Conservation (phyloP, 257 asterid species). For the Gardenia jasminoides region DNA sequence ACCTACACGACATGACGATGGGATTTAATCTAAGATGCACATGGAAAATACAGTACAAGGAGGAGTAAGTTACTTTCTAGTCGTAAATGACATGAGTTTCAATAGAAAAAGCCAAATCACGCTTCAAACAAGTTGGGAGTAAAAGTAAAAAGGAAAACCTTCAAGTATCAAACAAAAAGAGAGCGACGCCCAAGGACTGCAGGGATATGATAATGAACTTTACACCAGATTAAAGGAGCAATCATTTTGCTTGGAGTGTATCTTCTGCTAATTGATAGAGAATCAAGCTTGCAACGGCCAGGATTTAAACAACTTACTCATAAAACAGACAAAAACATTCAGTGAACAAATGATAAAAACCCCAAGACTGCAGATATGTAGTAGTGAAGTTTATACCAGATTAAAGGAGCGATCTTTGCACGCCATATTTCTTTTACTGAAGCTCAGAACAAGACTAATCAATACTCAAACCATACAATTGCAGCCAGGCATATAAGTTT, state of each 20-base stretch:
- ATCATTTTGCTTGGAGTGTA: not conserved
- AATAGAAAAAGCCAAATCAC: not conserved
- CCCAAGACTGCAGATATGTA: not conserved
- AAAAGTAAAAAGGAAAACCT: not conserved
- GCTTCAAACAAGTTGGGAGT: not conserved
- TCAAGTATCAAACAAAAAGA: not conserved
- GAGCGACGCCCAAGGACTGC: not conserved
- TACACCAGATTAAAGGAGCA: slow-evolving; percentile 19
- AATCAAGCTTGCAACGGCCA: not conserved
- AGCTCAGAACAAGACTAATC: slow-evolving; percentile 5
- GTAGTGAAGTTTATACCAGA: slow-evolving; percentile 11
- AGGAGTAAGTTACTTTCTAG: not conserved
- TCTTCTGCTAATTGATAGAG: not conserved
- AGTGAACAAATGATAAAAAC: not conserved
- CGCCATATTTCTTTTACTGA: slow-evolving; percentile 1
- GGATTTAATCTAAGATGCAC: not conserved
- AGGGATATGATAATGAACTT: not conserved
- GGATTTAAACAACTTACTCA: not conserved
- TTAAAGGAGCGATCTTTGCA: slow-evolving; percentile 13
- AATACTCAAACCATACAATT: not conserved
- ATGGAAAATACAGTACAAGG: not conserved
- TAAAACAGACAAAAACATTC: not conserved
- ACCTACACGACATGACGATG: slow-evolving; percentile 37
- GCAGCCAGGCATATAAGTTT: not conserved
- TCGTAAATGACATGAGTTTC: not conserved